These are phyloP conservation scores for Cyclotella choctawhatcheeana DNA, from an alignment of 108 stramenopile species.

Conservation along the genomic window DNA sequence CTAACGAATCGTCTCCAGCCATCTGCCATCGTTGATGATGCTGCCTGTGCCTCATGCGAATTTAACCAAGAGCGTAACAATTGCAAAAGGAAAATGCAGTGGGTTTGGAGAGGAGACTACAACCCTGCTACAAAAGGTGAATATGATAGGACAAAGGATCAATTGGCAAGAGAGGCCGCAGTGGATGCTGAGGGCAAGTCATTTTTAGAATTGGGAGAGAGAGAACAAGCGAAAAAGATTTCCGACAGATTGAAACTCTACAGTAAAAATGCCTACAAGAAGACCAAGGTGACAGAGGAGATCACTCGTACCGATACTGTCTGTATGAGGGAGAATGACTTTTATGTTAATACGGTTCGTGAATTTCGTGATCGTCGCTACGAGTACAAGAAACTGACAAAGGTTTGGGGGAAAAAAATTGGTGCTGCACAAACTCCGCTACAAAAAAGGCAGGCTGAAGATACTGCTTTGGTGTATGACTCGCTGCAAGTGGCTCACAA, in stretches of 20 bases:
- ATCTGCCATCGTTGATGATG: conserved; percentile 94
- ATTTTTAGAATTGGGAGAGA: conserved; percentile 82
- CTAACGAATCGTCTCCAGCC: conserved; percentile 98
- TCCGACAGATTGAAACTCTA: conserved; percentile 91
- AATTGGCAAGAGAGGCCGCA: conserved; percentile 79
- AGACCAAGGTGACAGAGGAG: conserved; percentile 96
- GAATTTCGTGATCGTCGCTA: conserved; percentile 98
- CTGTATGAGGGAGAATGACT: conserved; percentile 99
- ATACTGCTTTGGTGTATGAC: conserved; percentile 93
- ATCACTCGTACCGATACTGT: conserved; percentile 90
- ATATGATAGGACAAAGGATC: conserved; percentile 87
- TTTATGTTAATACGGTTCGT: conserved; percentile 99
- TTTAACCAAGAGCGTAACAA: conserved; percentile 93
- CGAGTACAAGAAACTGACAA: conserved; percentile 97
- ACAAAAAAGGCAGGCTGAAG: conserved; percentile 92
- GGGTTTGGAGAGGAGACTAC: conserved; percentile 99
- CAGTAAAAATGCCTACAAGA: conserved; percentile 95
- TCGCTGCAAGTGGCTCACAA: conserved; percentile 99
- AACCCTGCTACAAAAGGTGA: conserved; percentile 88
- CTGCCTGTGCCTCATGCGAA: conserved; percentile 96
- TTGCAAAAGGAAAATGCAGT: conserved; percentile 97
- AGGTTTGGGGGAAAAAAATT: conserved; percentile 94
- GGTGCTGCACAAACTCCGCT: conserved; percentile 81
- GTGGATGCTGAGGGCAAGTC: conserved; percentile 71
- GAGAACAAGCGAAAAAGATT: conserved; percentile 83